These are phyloP conservation scores for Aegilops sharonensis DNA, from an alignment of 176 grass and related monocot species.

Conservation along the genomic window DNA sequence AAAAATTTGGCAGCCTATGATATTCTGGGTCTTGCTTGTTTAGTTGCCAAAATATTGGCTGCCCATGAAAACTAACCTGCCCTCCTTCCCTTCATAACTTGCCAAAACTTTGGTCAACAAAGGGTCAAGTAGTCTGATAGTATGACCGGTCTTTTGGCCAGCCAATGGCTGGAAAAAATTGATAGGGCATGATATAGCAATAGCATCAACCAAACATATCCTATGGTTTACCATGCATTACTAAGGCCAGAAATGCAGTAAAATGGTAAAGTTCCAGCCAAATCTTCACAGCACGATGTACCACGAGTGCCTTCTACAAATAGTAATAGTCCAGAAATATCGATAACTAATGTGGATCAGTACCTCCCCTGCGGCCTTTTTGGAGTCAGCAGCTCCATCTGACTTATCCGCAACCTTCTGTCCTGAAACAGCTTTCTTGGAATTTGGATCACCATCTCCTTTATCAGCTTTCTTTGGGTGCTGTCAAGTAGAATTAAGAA, in stretches of 20 bases:
- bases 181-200: not conserved
- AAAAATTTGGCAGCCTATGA: not conserved
- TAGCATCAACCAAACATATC: not conserved
- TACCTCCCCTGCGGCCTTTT: slow-evolving; percentile 54
- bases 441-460: slow-evolving; percentile 44
- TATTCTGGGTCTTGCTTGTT: not conserved
- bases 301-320: not conserved
- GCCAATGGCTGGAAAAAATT: not conserved
- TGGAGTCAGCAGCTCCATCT: slow-evolving; percentile 34
- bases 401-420: slow-evolving; percentile 51
- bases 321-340: not conserved
- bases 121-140: not conserved
- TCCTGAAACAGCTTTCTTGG: slow-evolving; percentile 55
- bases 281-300: slow-evolving; percentile 21
- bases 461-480: slow-evolving; percentile 65
- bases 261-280: not conserved
- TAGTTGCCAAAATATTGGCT: not conserved
- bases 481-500: slow-evolving; percentile 28
- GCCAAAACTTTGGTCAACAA: not conserved
- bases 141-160: not conserved
- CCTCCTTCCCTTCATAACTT: not conserved
- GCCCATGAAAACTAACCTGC: not conserved
- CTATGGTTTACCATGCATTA: slow-evolving; percentile 7
- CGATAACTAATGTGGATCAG: not conserved
- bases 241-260: not conserved